Conservation (phyloP, 768 basidiomycete species). For the Lactarius sp. region DNA sequence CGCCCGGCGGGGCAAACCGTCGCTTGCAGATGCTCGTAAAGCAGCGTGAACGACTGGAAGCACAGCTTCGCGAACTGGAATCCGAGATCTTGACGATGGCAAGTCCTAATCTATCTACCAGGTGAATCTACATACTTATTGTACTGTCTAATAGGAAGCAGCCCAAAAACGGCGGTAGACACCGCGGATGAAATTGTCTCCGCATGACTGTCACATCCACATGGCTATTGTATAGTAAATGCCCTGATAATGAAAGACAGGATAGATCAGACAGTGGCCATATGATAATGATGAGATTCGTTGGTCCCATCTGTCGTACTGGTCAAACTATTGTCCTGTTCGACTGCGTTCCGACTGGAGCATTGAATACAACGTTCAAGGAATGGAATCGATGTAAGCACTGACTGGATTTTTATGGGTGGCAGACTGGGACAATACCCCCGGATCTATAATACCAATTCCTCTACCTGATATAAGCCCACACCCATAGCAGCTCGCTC, state of each 20-base stretch:
- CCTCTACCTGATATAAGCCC: constrained; percentile 69
- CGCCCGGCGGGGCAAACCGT: constrained; percentile 49
- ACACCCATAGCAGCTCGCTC: constrained; percentile 50
- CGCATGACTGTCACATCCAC: background rate
- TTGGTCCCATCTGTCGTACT: background rate
- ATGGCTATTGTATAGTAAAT: too few species aligned
- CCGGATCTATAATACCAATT: constrained; percentile 47
- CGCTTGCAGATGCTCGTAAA: constrained; percentile 59
- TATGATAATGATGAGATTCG: background rate
- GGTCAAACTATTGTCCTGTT: background rate
- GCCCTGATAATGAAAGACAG: background rate
- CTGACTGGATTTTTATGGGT: background rate
- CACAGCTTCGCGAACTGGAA: constrained; percentile 54
- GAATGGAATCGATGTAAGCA: background rate
- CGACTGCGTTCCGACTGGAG: background rate
- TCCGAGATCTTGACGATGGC: constrained; percentile 59
- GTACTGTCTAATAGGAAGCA: constrained; percentile 19
- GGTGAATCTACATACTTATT: background rate
- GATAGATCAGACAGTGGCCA: background rate
- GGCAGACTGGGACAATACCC: constrained; percentile 6
- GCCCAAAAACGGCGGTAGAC: constrained; percentile 22
- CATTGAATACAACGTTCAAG: background rate
- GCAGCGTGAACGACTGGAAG: constrained; percentile 63
- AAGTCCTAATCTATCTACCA: constrained; percentile 14
- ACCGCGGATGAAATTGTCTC: too few species aligned